Evolutionary conservation across 768 basidiomycete species (phyloP), one percentile per base, ranked within the genome.

Genomic region (Macrolepiota albuminosa): DNA sequence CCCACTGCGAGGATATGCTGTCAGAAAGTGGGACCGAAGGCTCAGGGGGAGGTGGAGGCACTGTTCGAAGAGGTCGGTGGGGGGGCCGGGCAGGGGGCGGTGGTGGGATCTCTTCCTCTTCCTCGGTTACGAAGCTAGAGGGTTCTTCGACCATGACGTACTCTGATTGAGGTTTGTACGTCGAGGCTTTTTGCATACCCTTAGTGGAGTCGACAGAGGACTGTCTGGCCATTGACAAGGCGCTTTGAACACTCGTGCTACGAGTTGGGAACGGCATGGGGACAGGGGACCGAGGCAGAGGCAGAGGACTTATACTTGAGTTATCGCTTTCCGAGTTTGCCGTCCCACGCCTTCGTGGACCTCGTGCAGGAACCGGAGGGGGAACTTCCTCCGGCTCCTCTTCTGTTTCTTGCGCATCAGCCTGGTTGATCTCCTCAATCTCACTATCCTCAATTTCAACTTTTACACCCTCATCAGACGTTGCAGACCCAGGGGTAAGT

Each of bases 371-470:
- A 33, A 85, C 74, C 9, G 84, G 82, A 26, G 86, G 84, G 0
- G 84, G 79, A 3, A 72, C 72, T 54, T 81, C 81, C 54, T 79
- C 77, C 39, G 73, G 78, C 56, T 82, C 77, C 54, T 73, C 60
- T 49, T 59, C 69, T 26, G 69, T 71, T 9, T 64, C 60, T 37
- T 60, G 56, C 18, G 75, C 80, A 62, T 87, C 85, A 39, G 84
- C 82, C 60, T 85, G 77, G 9, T 72, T 75, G 9, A 87, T 81
- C 63, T 89, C 87, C 63, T 90, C 88, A 14, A 84, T 74, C 67
- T 89, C 87, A 61, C 86, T 89, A 65, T 89, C 88, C 66, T 89
- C 87, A 6, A 80, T 82, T 59, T 89, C 89, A 29, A 85, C 83
- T 40, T 78, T 78, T 26, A 85, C 85, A 10, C 82, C 82, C 48